Conservation (phyloP, 2,329 filamentous ascomycete species). For the Trichoderma polysporum region DNA sequence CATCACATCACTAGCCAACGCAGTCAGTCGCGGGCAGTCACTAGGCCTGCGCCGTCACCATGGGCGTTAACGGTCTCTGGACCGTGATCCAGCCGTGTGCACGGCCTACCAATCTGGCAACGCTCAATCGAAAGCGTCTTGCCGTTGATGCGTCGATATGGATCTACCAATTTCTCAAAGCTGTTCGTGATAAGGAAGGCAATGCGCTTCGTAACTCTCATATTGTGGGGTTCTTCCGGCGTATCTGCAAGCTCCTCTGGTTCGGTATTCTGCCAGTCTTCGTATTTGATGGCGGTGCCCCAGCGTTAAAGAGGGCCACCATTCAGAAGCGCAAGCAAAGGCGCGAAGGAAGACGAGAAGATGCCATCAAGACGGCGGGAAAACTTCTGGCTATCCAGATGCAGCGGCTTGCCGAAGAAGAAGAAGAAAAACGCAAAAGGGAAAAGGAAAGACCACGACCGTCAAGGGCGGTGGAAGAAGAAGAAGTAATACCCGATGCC, state of each 20-base stretch:
- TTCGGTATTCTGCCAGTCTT: conserved; percentile 96
- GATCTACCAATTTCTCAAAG: conserved; percentile 99
- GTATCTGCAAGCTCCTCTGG: conserved; percentile 96
- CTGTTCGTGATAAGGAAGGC: conserved; percentile 96
- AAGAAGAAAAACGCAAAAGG: conserved; percentile 63
- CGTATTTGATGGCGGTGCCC: conserved; percentile 95
- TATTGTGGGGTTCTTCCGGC: conserved; percentile 94
- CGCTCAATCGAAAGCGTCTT: conserved; percentile 91
- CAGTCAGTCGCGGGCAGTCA: neutral
- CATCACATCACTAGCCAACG: neutral
- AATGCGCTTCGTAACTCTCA: conserved; percentile 95
- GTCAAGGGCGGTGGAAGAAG: conserved; percentile 37
- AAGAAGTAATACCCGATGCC: conserved; percentile 62
- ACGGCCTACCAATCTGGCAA: conserved; percentile 92
- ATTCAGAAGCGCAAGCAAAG: conserved; percentile 75
- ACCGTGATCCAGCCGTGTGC: conserved; percentile 93
- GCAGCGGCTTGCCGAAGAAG: conserved; percentile 85
- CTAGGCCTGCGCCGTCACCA: conserved; percentile 40
- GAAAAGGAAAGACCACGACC: conserved; percentile 47
- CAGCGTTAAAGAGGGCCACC: conserved; percentile 85
- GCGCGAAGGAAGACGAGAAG: conserved; percentile 84
- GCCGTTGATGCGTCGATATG: conserved; percentile 98
- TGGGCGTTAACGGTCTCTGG: conserved; percentile 99
- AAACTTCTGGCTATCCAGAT: conserved; percentile 93
- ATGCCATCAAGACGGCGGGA: conserved; percentile 87